A percentile compares a stretch with the other conserved stretches of the same genome.
These are phyloP conservation scores for Trichoderma parareesei DNA, from an alignment of 495 filamentous ascomycete genomes.

Conservation along the genomic window DNA sequence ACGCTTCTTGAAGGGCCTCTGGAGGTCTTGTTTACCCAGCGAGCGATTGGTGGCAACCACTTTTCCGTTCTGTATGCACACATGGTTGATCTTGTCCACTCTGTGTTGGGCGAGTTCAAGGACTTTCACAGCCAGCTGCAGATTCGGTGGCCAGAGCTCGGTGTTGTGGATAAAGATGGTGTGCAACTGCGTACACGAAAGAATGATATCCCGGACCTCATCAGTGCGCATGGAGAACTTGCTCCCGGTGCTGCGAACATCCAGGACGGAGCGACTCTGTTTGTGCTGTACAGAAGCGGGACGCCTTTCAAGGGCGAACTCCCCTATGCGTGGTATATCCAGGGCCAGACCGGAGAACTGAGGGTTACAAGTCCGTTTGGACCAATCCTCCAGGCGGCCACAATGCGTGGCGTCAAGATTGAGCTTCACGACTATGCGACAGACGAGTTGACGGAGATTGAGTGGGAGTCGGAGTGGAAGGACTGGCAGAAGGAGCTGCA, in stretches of 20 bases:
- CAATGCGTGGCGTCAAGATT: slow-evolving; percentile 27
- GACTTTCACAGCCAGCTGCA: slow-evolving; percentile 34
- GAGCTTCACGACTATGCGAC: slow-evolving; percentile 35
- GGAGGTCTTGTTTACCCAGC: slow-evolving; percentile 24
- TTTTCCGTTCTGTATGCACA: slow-evolving; percentile 47
- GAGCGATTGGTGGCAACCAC: slow-evolving; percentile 40
- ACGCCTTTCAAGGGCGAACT: slow-evolving; percentile 38
- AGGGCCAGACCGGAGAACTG: slow-evolving; percentile 48
- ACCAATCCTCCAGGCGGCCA: slow-evolving; percentile 29
- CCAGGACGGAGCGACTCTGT: slow-evolving; percentile 28
- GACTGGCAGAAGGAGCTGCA: slow-evolving; percentile 34
- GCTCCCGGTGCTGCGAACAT: slow-evolving; percentile 23
- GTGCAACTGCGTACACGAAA: slow-evolving; percentile 21
- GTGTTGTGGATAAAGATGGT: slow-evolving; percentile 22
- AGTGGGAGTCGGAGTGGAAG: slow-evolving; percentile 29
- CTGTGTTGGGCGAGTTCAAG: slow-evolving; percentile 37
- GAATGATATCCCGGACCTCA: slow-evolving; percentile 37
- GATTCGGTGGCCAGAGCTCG: slow-evolving; percentile 34
- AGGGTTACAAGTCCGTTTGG: slow-evolving; percentile 28
- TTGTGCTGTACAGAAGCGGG: slow-evolving; percentile 38
- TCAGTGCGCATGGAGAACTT: slow-evolving; percentile 39
- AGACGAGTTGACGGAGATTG: slow-evolving; percentile 32
- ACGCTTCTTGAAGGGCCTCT: slow-evolving; percentile 28
- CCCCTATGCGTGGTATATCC: slow-evolving; percentile 46
- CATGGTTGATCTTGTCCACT: slow-evolving; percentile 31